A percentile compares a stretch with the other conserved stretches of the same genome.
Conservation (phyloP, 257 asterid genomes). For the Solanum bulbocastanum region DNA sequence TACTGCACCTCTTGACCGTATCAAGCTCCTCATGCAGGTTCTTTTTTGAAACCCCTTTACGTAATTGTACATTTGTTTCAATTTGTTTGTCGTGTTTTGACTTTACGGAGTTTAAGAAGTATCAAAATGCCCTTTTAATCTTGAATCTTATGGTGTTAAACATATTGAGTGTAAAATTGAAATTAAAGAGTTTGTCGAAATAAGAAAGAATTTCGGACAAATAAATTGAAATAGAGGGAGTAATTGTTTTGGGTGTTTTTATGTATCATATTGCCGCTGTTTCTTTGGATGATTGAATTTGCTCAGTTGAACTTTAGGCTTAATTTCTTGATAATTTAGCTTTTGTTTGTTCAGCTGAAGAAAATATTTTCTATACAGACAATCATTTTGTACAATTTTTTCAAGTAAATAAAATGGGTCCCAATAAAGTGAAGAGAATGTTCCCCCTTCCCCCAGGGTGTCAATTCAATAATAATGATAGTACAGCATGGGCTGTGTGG, state of each 20-base stretch:
- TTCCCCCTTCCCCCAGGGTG: background rate
- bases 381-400: background rate
- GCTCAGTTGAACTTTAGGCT: background rate
- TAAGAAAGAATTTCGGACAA: background rate
- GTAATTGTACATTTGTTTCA: background rate
- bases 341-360: background rate
- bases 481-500: background rate
- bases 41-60: background rate
- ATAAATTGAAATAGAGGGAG: background rate
- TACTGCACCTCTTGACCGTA: constrained; percentile 92
- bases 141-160: background rate
- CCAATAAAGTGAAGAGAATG: background rate
- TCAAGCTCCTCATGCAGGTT: constrained; percentile 95
- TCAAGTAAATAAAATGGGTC: background rate
- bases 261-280: background rate
- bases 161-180: background rate
- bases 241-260: background rate
- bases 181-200: background rate
- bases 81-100: background rate
- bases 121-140: too few relatives aligned
- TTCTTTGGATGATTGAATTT: background rate
- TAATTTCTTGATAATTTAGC: background rate
- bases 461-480: background rate
- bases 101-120: background rate
- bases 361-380: background rate